Evolutionary conservation across 352 stramenopile species (phyloP), one percentile per base, ranked within the genome.

Genomic region (Pythium chondricola): DNA sequence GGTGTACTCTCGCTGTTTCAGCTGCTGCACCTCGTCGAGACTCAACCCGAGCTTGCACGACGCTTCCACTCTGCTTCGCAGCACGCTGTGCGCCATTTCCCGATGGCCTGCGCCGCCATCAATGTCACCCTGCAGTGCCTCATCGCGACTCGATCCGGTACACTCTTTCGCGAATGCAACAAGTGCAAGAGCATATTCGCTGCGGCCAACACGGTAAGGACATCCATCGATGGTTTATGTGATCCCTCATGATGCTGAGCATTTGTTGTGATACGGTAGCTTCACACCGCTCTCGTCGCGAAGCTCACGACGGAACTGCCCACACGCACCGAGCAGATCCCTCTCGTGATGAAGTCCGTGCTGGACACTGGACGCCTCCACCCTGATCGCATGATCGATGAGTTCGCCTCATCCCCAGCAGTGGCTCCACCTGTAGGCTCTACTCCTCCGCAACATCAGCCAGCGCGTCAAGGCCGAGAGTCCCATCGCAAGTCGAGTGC

Each of bases 1-100:
- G 83, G 88, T 25, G 73, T 95, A 24, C 65, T 97, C 6, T 84
- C 83, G 30, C 54, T 97, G 22, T 63, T 97, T 29, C 83, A 96
- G 52, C 79, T 93, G 43, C 61, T 96, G 6, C 65, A 86, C 41
- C 56, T 95, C 4, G 65, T 93, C 22, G 81, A 95, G 20, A 65
- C 56, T 8, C 63, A 92, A 32, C 43, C 61, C 0, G 72, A 85
- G 41, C 48, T 89, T 4, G 65, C 71, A 10, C 62, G 65, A 20
- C 65, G 66, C 18, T 73, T 84, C 27, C 64, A 76, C 48, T 48
- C 43, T 14, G 51, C 82, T 4, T 82, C 77, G 2, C 63, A 83
- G 38, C 69, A 91, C 44, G 55, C 66, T 3, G 61, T 61, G 17
- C 67, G 77, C 18, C 79, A 93, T 46, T 93, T 89, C 10, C 79